Conservation (phyloP, 1,284 basidiomycete genomes). For the Rhodotorula sp. region DNA sequence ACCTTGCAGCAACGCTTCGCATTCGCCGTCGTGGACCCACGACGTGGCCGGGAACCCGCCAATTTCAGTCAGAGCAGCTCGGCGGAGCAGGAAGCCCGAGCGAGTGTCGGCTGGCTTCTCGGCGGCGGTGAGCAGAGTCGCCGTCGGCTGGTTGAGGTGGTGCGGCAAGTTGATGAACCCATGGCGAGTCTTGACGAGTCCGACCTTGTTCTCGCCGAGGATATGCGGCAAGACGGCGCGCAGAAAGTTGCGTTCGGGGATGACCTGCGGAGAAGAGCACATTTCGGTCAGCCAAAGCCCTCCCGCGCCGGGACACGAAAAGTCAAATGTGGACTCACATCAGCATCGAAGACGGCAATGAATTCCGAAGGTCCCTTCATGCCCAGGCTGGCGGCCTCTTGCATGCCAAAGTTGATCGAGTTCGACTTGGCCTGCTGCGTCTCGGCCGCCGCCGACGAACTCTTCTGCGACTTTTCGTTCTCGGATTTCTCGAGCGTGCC, state of each 20-base stretch:
- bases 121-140: conserved; percentile 40
- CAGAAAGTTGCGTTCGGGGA: conserved; percentile 44
- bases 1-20: conserved; percentile 40
- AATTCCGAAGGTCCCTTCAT: conserved; percentile 43
- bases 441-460: conserved; percentile 7
- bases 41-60: conserved; percentile 44
- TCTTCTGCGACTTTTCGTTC: background rate
- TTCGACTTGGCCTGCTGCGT: conserved; percentile 34
- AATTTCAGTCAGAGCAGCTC: conserved; percentile 42
- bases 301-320: background rate
- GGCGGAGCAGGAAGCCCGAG: conserved; percentile 44
- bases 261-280: conserved; percentile 27
- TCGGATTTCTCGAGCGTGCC: conserved; percentile 2
- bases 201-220: conserved; percentile 39
- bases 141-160: conserved; percentile 32
- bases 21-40: conserved; percentile 43
- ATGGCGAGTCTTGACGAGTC: conserved; percentile 42
- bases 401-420: conserved; percentile 44
- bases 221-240: conserved; percentile 42
- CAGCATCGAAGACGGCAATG: conserved; percentile 44
- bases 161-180: conserved; percentile 45
- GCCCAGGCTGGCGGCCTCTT: conserved; percentile 40
- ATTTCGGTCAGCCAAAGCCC: background rate
- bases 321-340: conserved; percentile 28
- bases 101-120: conserved; percentile 41